Base-by-base conservation (phyloP, 2,329 filamentous ascomycete genomes). In the Alternaria viburni region DNA sequence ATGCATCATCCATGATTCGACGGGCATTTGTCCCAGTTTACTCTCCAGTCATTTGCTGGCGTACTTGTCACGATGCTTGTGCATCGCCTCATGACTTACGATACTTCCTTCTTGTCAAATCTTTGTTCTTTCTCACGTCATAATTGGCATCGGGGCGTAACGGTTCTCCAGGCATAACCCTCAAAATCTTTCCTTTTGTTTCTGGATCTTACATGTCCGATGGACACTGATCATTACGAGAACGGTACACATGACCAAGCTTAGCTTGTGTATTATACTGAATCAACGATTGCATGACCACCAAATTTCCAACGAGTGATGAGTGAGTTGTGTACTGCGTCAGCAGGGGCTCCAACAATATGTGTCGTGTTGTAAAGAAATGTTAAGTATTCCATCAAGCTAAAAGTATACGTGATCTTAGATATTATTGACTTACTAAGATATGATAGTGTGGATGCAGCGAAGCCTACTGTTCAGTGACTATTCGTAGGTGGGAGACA, bases 261-360 rank as follows among this genome's bases (percentile, higher is more conserved):
- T 58, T 56, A 66, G 47, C 62, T 62, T 67, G 28, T 70, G 66
- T 71, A 72, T 50, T 58, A 66, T 63, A 65, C 61, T 51, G 54
- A 71, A 67, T 57, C 17, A 26, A 68, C 46, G 32, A 46, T n/a
- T 46, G 61, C 52, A 44, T 44, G 52, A 46, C 41, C 51, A 45
- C 23, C 32, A 44, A 54, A 41, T n/a, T 41, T 8, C 17, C 7
- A 21, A 5, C n/a, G 6, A 17, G 41, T 32, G 26, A 41, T 61
- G 47, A 15, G 26, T 44, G 41, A 23, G 23, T 21, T 32, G 15
- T 10, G 32, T n/a, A n/a, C 15, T 36, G 32, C 32, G 32, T 36
- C 30, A 15, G 30, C 30, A 32, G 30, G 30, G 30, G 13, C 30
- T 1, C 3, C 30, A 32, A 32, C 30, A 15, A 15, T 7, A 1